Evolutionary conservation across 176 grass and related monocot genomes (phyloP).

Genomic region (Carex littledalei): DNA sequence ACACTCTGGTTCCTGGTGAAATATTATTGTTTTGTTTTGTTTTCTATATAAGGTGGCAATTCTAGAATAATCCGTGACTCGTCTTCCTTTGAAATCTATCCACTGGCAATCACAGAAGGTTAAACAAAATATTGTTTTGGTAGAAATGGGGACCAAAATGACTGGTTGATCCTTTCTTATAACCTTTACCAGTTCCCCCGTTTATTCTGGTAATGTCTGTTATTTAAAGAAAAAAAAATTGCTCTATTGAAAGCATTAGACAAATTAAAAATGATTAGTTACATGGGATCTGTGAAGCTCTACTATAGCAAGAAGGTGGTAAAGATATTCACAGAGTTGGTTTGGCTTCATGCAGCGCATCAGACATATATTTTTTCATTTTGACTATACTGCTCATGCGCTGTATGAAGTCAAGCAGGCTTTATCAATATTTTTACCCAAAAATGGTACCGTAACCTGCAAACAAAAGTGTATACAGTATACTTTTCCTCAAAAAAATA

Average conservation of each 20-base stretch:
- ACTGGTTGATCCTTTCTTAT: neutral
- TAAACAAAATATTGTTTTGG: neutral
- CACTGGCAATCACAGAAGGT: neutral
- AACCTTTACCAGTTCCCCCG: neutral
- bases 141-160: neutral
- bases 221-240: neutral
- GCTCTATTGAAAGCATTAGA: neutral
- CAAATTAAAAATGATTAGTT: neutral
- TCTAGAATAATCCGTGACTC: constrained; percentile 32
- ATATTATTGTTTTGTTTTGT: neutral
- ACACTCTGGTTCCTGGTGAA: neutral
- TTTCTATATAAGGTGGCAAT: constrained; percentile 13
- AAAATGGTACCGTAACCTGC: neutral
- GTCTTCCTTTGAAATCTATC: neutral
- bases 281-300: neutral
- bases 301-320: neutral
- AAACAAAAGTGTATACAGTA: neutral
- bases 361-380: no score
- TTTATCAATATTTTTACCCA: no score
- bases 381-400: no score
- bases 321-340: no score
- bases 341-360: no score
- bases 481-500: no score
- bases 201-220: neutral
- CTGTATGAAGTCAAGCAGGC: no score